Conservation (phyloP, 495 filamentous ascomycete genomes). For the Glutinoglossum americanum region DNA sequence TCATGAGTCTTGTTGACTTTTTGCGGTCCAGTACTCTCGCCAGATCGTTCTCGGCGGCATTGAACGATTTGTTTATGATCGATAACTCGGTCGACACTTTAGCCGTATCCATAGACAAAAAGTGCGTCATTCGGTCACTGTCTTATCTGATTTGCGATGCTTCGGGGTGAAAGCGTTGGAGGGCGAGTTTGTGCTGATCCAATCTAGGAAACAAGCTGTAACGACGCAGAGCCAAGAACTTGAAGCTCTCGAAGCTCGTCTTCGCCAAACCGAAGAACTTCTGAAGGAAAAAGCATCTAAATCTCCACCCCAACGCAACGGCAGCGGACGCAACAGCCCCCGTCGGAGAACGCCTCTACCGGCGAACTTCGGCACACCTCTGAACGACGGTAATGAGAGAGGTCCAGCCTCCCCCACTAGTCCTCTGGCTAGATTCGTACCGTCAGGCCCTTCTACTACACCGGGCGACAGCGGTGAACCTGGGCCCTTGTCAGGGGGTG, state of each 20-base stretch:
- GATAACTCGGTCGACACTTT: conserved; percentile 61
- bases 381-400: not conserved
- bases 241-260: conserved; percentile 59
- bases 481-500: not conserved
- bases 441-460: not conserved
- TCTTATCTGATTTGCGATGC: not conserved
- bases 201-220: conserved; percentile 45
- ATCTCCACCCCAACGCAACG: not conserved
- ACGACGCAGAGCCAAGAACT: conserved; percentile 57
- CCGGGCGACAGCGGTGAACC: not conserved
- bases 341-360: not conserved
- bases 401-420: not conserved
- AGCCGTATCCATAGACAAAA: conserved; percentile 56
- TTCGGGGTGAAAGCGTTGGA: conserved; percentile 4
- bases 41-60: conserved; percentile 60
- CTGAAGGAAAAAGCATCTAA: conserved; percentile 26
- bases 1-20: conserved; percentile 7
- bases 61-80: conserved; percentile 76
- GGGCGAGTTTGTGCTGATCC: not conserved
- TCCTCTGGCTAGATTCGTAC: not conserved
- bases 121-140: conserved; percentile 32
- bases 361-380: not conserved
- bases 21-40: conserved; percentile 52
- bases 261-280: conserved; percentile 67
- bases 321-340: conserved; percentile 1